Evolutionary conservation across 2,329 filamentous ascomycete genomes (phyloP).

Genomic region (Elsinoe australis): DNA sequence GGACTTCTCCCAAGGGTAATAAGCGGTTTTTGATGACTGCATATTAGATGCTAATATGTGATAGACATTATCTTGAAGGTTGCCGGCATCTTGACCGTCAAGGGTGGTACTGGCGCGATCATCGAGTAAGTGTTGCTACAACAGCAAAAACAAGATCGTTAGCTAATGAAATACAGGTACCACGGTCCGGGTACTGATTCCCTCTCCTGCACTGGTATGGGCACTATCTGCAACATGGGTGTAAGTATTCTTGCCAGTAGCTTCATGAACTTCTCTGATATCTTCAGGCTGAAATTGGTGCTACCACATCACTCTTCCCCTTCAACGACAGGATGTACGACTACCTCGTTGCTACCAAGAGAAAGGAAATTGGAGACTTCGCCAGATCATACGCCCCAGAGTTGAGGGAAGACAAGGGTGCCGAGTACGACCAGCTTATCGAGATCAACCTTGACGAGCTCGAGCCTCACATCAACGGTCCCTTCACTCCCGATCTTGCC

Average conservation of each 20-base stretch:
- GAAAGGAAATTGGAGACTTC: constrained; percentile 82
- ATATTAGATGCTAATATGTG: not conserved
- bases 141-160: no score
- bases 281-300: constrained; percentile 70
- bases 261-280: not conserved
- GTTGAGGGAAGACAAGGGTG: constrained; percentile 75
- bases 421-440: constrained; percentile 83
- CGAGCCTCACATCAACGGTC: constrained; percentile 94
- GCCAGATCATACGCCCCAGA: constrained; percentile 76
- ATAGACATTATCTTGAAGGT: constrained; percentile 94
- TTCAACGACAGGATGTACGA: constrained; percentile 98
- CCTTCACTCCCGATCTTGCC: constrained; percentile 90
- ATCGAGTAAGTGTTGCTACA: no score
- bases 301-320: constrained; percentile 91
- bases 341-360: constrained; percentile 87
- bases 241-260: constrained; percentile 30
- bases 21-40: no score
- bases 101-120: constrained; percentile 92
- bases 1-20: constrained; percentile 91
- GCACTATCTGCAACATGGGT: constrained; percentile 59
- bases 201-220: constrained; percentile 80
- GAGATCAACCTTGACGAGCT: constrained; percentile 82
- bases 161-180: no score
- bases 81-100: constrained; percentile 92
- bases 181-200: constrained; percentile 64